A percentile compares a stretch with the other conserved stretches of the same genome.
phyloP scores from a whole-genome alignment of 2,329 filamentous ascomycete genomes.

The Phialocephala subalpina region DNA sequence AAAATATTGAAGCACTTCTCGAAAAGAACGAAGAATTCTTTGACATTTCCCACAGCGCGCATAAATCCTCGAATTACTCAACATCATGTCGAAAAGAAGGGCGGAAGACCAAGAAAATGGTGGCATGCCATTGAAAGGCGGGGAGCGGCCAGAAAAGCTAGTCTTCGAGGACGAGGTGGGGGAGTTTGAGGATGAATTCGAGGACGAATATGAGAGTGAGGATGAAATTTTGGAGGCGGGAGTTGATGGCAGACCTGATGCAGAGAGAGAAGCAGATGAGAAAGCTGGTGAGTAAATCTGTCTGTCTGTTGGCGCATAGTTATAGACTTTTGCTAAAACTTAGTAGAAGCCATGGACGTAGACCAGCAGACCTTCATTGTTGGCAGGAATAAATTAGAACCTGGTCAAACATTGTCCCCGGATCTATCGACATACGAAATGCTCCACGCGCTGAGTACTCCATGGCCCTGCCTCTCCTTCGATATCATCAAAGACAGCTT shows the following conservation, averaged over 20 bases:
- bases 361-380: constrained; percentile 97
- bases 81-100: constrained; percentile 63
- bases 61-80: neutral
- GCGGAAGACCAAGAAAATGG: constrained; percentile 57
- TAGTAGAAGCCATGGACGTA: constrained; percentile 82
- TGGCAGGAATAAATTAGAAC: constrained; percentile 88
- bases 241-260: constrained; percentile 90
- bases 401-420: constrained; percentile 89
- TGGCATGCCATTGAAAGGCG: constrained; percentile 63
- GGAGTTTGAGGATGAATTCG: constrained; percentile 96
- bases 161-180: constrained; percentile 73
- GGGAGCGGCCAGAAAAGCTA: constrained; percentile 68
- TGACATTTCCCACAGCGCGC: neutral
- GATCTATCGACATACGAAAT: constrained; percentile 97
- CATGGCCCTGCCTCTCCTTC: constrained; percentile 97
- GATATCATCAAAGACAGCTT: constrained; percentile 88
- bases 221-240: constrained; percentile 95
- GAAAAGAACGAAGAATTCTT: neutral
- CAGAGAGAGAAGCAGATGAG: constrained; percentile 91
- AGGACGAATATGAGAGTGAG: constrained; percentile 88
- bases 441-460: constrained; percentile 92
- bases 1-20: constrained; percentile 13
- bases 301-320: constrained; percentile 23
- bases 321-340: constrained; percentile 31
- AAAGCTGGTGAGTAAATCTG: constrained; percentile 62